phyloP scores from a whole-genome alignment of 1,139 yeast genomes.

The Geotrichum histeridarum region DNA sequence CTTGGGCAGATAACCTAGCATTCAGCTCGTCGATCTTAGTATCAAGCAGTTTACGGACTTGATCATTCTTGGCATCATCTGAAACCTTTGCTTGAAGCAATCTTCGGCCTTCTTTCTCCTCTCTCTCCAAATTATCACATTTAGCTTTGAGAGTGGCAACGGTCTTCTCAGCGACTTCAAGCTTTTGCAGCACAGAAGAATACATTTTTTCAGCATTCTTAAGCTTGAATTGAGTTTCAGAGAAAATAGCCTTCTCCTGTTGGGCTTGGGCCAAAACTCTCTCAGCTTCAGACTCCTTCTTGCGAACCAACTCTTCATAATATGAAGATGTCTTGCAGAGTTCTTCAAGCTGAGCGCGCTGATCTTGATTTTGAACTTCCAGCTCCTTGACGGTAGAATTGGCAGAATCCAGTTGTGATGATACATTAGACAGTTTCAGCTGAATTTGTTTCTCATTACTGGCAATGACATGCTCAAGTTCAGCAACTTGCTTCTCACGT shows the following conservation, averaged over 20 bases:
- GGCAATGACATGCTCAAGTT: conserved; percentile 36
- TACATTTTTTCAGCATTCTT: conserved; percentile 24
- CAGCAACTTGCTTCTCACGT: conserved; percentile 38
- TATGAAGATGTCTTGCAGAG: conserved; percentile 40
- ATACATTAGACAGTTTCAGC: conserved; percentile 28
- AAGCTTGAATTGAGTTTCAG: conserved; percentile 16
- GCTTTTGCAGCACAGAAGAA: conserved; percentile 22
- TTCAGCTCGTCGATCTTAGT: conserved; percentile 27
- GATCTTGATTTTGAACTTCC: conserved; percentile 46
- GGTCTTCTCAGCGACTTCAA: conserved; percentile 26
- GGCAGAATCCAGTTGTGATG: conserved; percentile 33
- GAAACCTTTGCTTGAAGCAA: conserved; percentile 31
- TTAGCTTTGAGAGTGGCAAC: conserved; percentile 28
- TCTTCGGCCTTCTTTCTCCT: conserved; percentile 28
- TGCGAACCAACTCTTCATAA: conserved; percentile 37
- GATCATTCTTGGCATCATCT: conserved; percentile 26
- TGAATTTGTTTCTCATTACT: conserved; percentile 38
- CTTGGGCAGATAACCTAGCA: conserved; percentile 28
- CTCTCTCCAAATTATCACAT: conserved; percentile 30
- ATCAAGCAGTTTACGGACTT: conserved; percentile 27
- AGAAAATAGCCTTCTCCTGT: conserved; percentile 26
- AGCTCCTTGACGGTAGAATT: conserved; percentile 44
- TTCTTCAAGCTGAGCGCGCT: conserved; percentile 40
- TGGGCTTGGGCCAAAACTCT: conserved; percentile 28
- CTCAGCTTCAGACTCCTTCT: conserved; percentile 40